Base-by-base conservation (phyloP, 371 early-diverging fungal genomes). In the Caulochytrium protostelioides region DNA sequence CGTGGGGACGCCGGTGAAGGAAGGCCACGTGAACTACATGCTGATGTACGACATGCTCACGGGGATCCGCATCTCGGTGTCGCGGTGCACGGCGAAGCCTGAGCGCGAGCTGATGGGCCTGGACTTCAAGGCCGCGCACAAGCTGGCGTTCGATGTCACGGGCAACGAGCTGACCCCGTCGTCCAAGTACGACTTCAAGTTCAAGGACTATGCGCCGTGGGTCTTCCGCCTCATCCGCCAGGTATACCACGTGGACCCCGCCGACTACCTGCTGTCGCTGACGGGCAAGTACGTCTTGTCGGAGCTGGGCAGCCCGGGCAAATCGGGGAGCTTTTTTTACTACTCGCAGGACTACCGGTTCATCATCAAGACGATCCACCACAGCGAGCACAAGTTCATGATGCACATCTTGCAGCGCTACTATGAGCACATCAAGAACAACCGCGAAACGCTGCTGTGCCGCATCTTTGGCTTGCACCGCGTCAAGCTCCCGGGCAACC, bases 11-110 rank as follows among this genome's bases (percentile, higher is more conserved):
- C 59, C 55, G 10, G 54, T 65, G 12, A 52, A 59, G 28, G 70
- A 74, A 22, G 69, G 68, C 13, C 76, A 76, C 41, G 59, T 46
- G 7, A 76, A 76, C 46, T 76, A 67, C 33, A 70, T 81, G 30
- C 67, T 90, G 27, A 91, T 91, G 95, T 90, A 90, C 64, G 79
- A 94, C 47, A 91, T 94, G 94, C 56, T 94, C 32, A 92, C 90
- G 3, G 94, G 60, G 8, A 56, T 64, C 27, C 41, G 64, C 16
- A 49, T 58, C 7, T 46, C 62, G 29, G 72, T 83, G 3, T 74
- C 79, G 22, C 70, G 90, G 18, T 84, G 84, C 38, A 70, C 71
- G 39, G 83, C 86, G 14, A 85, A 86, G 45, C 74, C 72, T 19
- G 46, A 62, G 28, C 68, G 83, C 13, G 59, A 23, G 3, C 58